Conservation (phyloP, 2,329 filamentous ascomycete genomes). For the Cyphellophora europaea region DNA sequence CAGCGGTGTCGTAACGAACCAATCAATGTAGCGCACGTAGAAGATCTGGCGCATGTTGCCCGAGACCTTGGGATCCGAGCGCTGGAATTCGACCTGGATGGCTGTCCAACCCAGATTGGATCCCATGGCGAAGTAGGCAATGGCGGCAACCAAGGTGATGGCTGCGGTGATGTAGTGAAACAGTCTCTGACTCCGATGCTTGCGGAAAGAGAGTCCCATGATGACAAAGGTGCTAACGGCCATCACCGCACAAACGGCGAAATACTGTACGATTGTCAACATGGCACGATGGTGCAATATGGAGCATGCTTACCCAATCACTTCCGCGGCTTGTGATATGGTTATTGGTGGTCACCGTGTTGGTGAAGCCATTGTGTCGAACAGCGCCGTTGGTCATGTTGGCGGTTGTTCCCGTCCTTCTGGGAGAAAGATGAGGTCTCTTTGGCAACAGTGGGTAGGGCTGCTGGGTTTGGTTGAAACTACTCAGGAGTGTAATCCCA, state of each 20-base stretch:
- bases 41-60: conserved; percentile 54
- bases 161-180: conserved; percentile 19
- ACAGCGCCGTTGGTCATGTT: conserved; percentile 17
- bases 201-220: conserved; percentile 16
- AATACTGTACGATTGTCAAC: conserved; percentile 6
- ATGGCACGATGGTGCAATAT: neutral
- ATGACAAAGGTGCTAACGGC: conserved; percentile 11
- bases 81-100: conserved; percentile 52
- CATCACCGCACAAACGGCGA: conserved; percentile 15
- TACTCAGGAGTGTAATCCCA: too few relatives aligned
- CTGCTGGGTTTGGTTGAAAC: too few relatives aligned
- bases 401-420: conserved; percentile 1
- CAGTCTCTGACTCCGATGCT: conserved; percentile 12
- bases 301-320: conserved; percentile 12
- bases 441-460: too few relatives aligned
- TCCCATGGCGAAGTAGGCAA: conserved; percentile 60
- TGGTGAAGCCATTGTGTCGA: conserved; percentile 17
- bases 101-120: conserved; percentile 55
- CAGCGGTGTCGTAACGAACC: conserved; percentile 55
- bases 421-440: too few relatives aligned
- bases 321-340: conserved; percentile 19
- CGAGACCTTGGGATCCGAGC: conserved; percentile 32
- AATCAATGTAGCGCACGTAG: conserved; percentile 58
- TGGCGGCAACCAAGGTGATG: conserved; percentile 26
- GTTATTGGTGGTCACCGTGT: conserved; percentile 19